Base-by-base conservation (phyloP, 352 stramenopile species). In the Phytophthora cajani region DNA sequence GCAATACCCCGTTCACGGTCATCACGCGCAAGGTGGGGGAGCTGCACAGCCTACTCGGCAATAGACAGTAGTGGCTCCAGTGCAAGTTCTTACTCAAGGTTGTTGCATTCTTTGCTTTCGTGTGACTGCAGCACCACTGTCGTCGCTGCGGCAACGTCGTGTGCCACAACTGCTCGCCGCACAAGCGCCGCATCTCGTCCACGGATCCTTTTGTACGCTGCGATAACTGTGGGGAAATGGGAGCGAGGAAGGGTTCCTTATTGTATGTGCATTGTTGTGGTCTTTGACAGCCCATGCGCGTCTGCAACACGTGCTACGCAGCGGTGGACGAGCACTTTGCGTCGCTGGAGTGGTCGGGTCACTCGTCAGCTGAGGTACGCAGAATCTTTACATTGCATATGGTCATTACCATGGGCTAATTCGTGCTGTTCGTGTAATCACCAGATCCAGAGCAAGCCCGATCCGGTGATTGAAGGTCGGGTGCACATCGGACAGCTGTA, bases 241-340 rank as follows among this genome's bases (percentile, higher is more conserved):
- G 36, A n/a, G 6, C 9, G 1, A 32, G 5, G 50, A 42, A 1
- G 30, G 14, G 42, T 10, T 67, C 16, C 64, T 64, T n/a, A 66
- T 27, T 61, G 36, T 42, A 32, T 74, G n/a, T 33, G 30, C 52
- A 27, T 12, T 67, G 36, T 38, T 33, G 42, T 12, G 42, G 42
- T 19, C 14, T 57, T 66, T 63, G 49, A 21, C 52, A 95, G 88
- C 88, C 88, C 0, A 93, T 95, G 84, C 79, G 88, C 27, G 88
- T 95, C n/a, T 95, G 88, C 67, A 95, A 95, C 67, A 82, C 86
- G 47, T 95, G 88, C 68, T 95, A 95, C 30, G 83, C 88, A 11
- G 88, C 88, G 0, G 84, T 95, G 33, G 88, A 95, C 56, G 88
- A 95, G 42, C 86, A 95, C 64, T 95, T 94, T 67, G 81, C 86